Base-by-base conservation (phyloP, 495 filamentous ascomycete genomes). In the Aspergillus mulundensis region DNA sequence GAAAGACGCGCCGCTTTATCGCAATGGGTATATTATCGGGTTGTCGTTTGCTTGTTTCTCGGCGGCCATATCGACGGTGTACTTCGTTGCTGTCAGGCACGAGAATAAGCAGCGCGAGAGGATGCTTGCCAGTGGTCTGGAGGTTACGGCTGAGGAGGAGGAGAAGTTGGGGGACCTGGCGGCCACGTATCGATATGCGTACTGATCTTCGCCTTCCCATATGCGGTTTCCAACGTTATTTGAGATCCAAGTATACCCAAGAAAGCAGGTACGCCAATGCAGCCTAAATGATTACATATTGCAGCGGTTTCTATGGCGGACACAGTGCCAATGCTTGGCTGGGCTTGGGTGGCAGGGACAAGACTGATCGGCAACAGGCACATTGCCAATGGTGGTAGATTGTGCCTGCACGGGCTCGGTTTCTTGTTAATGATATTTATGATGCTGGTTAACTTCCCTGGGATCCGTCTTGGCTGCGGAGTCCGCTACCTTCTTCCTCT, bases 1-100 rank as follows among this genome's bases (percentile, higher is more conserved):
- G 5, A 81, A 75, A 32, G 90, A 96, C 64, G 83, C 83, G 3
- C 88, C 89, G 2, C 53, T 58, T 19, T 96, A 85, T 66, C 82
- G 74, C 11, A 82, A 78, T 34, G 90, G 91, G 0, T 94, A 92
- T 72, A 73, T 76, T 21, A 87, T 95, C 56, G 87, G 84, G 62
- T 64, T 95, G 5, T 81, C 74, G 0, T 94, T 94, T 61, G 72
- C 83, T 10, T 79, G 79, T 48, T 64, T 94, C 47, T 84, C 81
- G 52, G 81, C 76, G 14, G 56, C 81, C 11, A 72, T 77, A 28
- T 84, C 84, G 50, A 63, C 74, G n/a, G 44, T 77, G 0, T 92
- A 93, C 62, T 76, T 81, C 1, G 34, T 77, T 3, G 79, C 75
- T 8, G 72, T 89, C 47, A 65, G 64, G 61, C 61, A 66, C 53